These are phyloP conservation scores for Oenanthe javanica DNA, from an alignment of 140 eudicot genomes.

Conservation along the genomic window DNA sequence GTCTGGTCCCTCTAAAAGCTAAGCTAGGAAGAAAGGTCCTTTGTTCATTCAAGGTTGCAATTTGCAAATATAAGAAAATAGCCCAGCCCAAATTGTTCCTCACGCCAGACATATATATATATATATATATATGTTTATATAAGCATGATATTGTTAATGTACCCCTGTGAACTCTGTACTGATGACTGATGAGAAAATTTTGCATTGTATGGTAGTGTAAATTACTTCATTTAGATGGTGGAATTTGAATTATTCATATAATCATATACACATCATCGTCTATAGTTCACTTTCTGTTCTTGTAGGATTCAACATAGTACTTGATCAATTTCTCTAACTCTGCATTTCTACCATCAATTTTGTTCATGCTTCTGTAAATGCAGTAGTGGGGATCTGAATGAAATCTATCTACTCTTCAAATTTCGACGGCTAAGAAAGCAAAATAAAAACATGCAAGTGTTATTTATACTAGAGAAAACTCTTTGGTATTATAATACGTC, in stretches of 20 bases:
- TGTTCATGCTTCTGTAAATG: neutral
- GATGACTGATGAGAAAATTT: slow-evolving; percentile 20
- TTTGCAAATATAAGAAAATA: neutral
- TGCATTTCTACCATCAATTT: neutral
- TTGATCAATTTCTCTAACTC: neutral
- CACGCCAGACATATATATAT: neutral
- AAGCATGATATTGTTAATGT: neutral
- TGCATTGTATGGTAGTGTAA: slow-evolving; percentile 38
- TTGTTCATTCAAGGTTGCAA: neutral
- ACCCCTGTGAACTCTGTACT: slow-evolving; percentile 41
- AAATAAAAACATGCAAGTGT: too few relatives aligned
- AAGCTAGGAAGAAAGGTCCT: slow-evolving; percentile 5
- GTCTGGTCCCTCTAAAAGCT: slow-evolving; percentile 75
- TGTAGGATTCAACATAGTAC: too few relatives aligned
- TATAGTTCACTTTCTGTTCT: too few relatives aligned
- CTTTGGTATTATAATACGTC: too few relatives aligned
- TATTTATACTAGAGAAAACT: too few relatives aligned
- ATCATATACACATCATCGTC: too few relatives aligned
- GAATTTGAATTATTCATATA: too few relatives aligned
- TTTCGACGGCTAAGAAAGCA: neutral
- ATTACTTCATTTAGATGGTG: too few relatives aligned
- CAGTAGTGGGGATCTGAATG: neutral
- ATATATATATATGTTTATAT: neutral
- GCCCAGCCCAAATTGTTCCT: neutral
- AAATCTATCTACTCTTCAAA: neutral